phyloP scores from a whole-genome alignment of 2,329 filamentous ascomycete genomes.

The Dothiorella sarmentorum region DNA sequence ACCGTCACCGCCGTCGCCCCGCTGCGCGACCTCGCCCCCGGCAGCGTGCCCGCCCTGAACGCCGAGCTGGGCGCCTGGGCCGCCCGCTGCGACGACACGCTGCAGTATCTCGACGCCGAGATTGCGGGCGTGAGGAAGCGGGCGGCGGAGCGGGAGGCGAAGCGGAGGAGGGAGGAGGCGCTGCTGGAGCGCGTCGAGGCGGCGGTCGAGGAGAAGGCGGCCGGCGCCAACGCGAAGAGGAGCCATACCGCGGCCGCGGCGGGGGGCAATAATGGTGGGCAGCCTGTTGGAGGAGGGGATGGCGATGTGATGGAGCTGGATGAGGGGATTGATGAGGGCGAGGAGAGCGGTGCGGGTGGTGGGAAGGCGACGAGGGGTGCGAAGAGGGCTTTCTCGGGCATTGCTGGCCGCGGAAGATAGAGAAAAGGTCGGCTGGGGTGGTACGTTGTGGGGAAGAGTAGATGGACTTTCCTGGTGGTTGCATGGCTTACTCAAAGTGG shows the following conservation, averaged over 20 bases:
- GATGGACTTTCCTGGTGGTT: neutral
- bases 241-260: no score
- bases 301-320: constrained; percentile 39
- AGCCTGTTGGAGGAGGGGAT: constrained; percentile 24
- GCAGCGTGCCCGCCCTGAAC: constrained; percentile 66
- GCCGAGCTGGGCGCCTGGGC: constrained; percentile 70
- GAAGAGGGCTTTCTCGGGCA: neutral
- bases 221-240: neutral
- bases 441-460: neutral
- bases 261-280: constrained; percentile 17
- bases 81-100: constrained; percentile 68
- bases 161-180: neutral
- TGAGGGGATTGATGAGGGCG: constrained; percentile 21
- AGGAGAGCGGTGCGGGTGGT: constrained; percentile 23
- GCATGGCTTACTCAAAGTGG: no score
- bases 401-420: neutral
- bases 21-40: constrained; percentile 78
- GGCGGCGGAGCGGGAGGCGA: neutral
- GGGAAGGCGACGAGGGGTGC: constrained; percentile 6
- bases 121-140: constrained; percentile 44
- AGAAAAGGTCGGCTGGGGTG: neutral
- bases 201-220: constrained; percentile 1
- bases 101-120: constrained; percentile 72
- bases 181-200: constrained; percentile 7
- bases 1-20: constrained; percentile 77